Evolutionary conservation across 257 asterid species (phyloP).

Genomic region (Thymus quinquecostatus): DNA sequence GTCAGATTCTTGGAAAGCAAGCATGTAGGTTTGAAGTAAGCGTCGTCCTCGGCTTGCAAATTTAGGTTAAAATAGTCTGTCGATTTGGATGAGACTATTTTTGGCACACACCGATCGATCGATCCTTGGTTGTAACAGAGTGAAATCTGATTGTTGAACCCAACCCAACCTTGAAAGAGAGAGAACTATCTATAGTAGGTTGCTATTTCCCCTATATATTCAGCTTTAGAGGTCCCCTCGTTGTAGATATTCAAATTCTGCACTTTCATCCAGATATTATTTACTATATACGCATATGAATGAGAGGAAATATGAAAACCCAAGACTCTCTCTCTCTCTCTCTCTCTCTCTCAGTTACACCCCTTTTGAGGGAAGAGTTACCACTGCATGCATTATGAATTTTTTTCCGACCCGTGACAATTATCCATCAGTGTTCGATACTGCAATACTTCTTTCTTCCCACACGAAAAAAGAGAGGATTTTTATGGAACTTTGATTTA

Average conservation of each 20-base stretch:
- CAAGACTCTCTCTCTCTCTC: slow-evolving; percentile 5
- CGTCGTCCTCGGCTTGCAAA: slow-evolving; percentile 20
- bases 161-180: background rate
- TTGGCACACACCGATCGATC: too few relatives aligned
- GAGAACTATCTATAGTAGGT: slow-evolving; percentile 13
- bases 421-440: too few relatives aligned
- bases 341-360: too few relatives aligned
- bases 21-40: slow-evolving; percentile 30
- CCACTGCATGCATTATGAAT: too few relatives aligned
- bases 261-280: slow-evolving; percentile 19
- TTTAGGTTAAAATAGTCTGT: slow-evolving; percentile 22
- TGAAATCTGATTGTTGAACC: slow-evolving; percentile 8
- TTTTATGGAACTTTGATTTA: background rate
- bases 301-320: background rate
- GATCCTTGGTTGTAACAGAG: slow-evolving; percentile 16
- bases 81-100: slow-evolving; percentile 18
- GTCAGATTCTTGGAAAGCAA: slow-evolving; percentile 17
- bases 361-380: background rate
- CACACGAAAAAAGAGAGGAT: too few relatives aligned
- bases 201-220: background rate
- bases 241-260: slow-evolving; percentile 32
- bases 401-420: too few relatives aligned
- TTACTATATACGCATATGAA: slow-evolving; percentile 28
- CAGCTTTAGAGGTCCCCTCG: slow-evolving; percentile 19
- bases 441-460: too few relatives aligned